Evolutionary conservation across 768 basidiomycete genomes (phyloP).

Genomic region (Mycena filopes): DNA sequence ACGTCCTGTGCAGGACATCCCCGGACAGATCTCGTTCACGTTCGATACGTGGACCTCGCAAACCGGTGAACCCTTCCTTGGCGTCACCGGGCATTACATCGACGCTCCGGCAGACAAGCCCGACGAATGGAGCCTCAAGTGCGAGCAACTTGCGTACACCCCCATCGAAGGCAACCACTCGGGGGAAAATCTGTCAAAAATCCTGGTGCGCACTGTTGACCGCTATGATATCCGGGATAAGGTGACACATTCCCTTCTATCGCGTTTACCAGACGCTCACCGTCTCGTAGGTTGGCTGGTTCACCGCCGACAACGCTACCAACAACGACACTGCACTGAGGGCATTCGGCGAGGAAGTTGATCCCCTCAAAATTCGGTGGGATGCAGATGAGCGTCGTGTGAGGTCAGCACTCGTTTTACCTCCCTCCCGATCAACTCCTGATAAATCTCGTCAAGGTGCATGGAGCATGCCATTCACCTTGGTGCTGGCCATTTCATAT

Average conservation of each 20-base stretch:
- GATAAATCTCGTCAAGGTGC: constrained; percentile 38
- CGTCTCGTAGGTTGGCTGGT: constrained; percentile 41
- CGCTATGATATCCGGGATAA: constrained; percentile 35
- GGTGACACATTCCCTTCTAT: constrained; percentile 25
- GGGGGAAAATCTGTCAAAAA: constrained; percentile 36
- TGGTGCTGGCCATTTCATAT: constrained; percentile 40
- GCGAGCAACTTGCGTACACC: constrained; percentile 26
- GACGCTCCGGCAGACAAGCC: constrained; percentile 8
- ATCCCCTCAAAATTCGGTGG: constrained; percentile 34
- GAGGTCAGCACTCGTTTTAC: too few species aligned
- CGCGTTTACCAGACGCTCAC: neutral
- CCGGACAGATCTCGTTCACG: constrained; percentile 27
- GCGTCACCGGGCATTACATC: constrained; percentile 36
- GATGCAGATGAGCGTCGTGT: constrained; percentile 34
- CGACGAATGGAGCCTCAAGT: constrained; percentile 18
- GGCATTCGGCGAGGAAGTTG: constrained; percentile 31
- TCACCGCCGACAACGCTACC: constrained; percentile 42
- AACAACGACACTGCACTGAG: constrained; percentile 41
- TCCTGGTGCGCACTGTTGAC: constrained; percentile 27
- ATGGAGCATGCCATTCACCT: constrained; percentile 48
- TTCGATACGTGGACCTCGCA: constrained; percentile 34
- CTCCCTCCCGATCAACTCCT: too few species aligned
- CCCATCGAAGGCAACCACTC: constrained; percentile 20
- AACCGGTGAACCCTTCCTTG: constrained; percentile 31
- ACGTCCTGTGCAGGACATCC: neutral